phyloP scores from a whole-genome alignment of 805 yeast genomes.

The Naumovozyma baii region DNA sequence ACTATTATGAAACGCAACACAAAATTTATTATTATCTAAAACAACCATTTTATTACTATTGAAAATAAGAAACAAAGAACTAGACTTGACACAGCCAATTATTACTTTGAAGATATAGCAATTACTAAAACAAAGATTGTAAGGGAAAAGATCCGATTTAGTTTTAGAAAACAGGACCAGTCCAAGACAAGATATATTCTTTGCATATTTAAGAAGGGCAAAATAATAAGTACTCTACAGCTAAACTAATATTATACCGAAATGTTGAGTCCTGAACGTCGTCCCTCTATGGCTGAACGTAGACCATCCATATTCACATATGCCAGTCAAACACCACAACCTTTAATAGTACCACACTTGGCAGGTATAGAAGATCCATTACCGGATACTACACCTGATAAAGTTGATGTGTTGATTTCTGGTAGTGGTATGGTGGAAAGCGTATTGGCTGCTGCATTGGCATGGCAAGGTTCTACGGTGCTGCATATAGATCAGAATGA shows the following conservation, averaged over 20 bases:
- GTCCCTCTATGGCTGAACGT: constrained; percentile 60
- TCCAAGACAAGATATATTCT: not conserved
- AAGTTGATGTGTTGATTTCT: constrained; percentile 79
- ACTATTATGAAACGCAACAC: not conserved
- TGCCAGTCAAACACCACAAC: constrained; percentile 11
- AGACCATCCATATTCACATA: constrained; percentile 41
- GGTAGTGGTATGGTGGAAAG: constrained; percentile 91
- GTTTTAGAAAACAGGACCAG: not conserved
- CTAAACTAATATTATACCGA: too few relatives aligned
- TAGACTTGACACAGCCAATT: not conserved
- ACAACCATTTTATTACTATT: too few relatives aligned
- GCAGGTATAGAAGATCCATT: constrained; percentile 73
- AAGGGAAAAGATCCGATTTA: not conserved
- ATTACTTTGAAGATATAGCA: not conserved
- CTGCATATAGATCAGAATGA: constrained; percentile 78
- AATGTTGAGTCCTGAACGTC: constrained; percentile 35
- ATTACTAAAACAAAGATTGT: not conserved
- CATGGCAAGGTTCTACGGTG: constrained; percentile 98
- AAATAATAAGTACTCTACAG: too few relatives aligned
- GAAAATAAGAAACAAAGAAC: not conserved
- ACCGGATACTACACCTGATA: constrained; percentile 49
- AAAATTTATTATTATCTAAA: too few relatives aligned
- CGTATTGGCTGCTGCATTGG: constrained; percentile 82
- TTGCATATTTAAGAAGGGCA: too few relatives aligned
- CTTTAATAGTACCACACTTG: constrained; percentile 49